Conservation (phyloP, 108 stramenopile species). For the Aurantiochytrium sp. region DNA sequence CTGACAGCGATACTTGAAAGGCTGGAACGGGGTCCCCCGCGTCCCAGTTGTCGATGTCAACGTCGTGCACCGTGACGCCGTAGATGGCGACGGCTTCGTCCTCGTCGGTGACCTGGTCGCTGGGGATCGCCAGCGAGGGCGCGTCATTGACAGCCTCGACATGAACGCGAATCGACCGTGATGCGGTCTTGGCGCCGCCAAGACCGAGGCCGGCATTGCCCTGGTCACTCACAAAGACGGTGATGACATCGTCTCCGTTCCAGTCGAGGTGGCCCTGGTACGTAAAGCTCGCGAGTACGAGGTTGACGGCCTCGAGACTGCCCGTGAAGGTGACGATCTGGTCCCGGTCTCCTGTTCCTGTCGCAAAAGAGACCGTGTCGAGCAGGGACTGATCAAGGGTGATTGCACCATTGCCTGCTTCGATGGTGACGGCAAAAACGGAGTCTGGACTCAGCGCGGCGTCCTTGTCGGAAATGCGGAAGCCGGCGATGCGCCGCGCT, state of each 20-base stretch:
- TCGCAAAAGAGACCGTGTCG: background rate
- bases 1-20: background rate
- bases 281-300: background rate
- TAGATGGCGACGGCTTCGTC: slow-evolving; percentile 11
- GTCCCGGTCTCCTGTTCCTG: slow-evolving; percentile 8
- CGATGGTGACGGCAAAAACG: background rate
- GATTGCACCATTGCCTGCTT: background rate
- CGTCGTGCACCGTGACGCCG: slow-evolving; percentile 27
- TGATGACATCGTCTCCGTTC: background rate
- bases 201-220: slow-evolving; percentile 14
- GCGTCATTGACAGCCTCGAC: slow-evolving; percentile 24
- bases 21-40: background rate
- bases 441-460: background rate
- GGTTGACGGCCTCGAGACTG: background rate
- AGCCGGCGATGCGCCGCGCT: background rate
- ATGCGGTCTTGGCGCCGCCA: slow-evolving; percentile 1
- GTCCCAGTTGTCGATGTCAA: background rate
- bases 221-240: slow-evolving; percentile 9
- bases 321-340: slow-evolving; percentile 30
- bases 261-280: slow-evolving; percentile 28
- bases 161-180: background rate
- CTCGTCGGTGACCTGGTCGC: background rate
- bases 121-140: background rate
- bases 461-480: slow-evolving; percentile 12
- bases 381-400: background rate